phyloP scores from a whole-genome alignment of 2,329 filamentous ascomycete species.

The Colletotrichum simmondsii region DNA sequence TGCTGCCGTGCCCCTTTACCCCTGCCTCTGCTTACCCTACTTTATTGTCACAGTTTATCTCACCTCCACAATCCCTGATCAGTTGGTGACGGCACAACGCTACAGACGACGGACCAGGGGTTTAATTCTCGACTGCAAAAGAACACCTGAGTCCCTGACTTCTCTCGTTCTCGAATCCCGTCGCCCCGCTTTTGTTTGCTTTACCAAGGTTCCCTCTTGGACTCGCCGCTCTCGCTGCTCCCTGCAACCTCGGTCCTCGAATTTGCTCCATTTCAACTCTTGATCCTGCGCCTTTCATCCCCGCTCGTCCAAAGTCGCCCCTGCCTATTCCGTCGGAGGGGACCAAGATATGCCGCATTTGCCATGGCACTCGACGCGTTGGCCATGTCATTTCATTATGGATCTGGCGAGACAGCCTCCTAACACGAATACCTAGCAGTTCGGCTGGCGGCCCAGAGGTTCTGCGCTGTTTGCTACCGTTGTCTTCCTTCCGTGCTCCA shows the following conservation, averaged over 20 bases:
- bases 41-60: not conserved
- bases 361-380: not conserved
- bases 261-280: slow-evolving; percentile 11
- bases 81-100: slow-evolving; percentile 22
- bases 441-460: not conserved
- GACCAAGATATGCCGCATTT: slow-evolving; percentile 22
- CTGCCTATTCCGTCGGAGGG: slow-evolving; percentile 17
- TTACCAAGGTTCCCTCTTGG: slow-evolving; percentile 20
- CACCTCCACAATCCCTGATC: slow-evolving; percentile 1
- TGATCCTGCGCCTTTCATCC: not conserved
- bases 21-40: not conserved
- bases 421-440: not conserved
- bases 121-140: slow-evolving; percentile 4
- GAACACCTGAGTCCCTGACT: not conserved
- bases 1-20: not conserved
- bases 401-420: slow-evolving; percentile 4
- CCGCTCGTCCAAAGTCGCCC: slow-evolving; percentile 7
- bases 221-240: slow-evolving; percentile 6
- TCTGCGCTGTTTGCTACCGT: slow-evolving; percentile 6
- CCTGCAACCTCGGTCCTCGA: slow-evolving; percentile 27
- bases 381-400: slow-evolving; percentile 1
- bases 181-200: slow-evolving; percentile 19
- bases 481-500: slow-evolving; percentile 4
- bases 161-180: slow-evolving; percentile 24
- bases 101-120: slow-evolving; percentile 14